Evolutionary conservation across 257 asterid species (phyloP).

Genomic region (Jasminum sambac): DNA sequence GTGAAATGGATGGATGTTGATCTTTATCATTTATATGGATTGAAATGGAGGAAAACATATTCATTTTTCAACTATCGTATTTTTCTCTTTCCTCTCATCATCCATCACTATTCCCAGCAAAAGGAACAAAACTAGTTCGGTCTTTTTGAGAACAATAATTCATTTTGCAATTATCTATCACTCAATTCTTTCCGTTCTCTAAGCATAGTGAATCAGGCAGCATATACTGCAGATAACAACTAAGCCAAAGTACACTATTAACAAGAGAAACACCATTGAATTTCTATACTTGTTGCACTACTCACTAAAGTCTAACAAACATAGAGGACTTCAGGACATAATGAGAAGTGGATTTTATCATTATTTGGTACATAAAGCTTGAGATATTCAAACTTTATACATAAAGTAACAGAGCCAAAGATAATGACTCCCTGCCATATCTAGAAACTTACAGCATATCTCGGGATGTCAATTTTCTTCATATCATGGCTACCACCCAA

Average conservation of each 20-base stretch:
- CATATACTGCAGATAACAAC: constrained; percentile 14
- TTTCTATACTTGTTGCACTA: not conserved
- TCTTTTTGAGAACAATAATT: not conserved
- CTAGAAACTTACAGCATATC: constrained; percentile 79
- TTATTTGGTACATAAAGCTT: not conserved
- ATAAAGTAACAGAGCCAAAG: not conserved
- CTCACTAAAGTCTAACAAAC: not conserved
- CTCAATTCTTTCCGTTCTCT: not conserved
- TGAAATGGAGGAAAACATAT: not conserved
- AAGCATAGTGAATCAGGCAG: not conserved
- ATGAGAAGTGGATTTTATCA: constrained; percentile 5
- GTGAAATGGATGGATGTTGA: not conserved
- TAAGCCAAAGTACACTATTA: constrained; percentile 2
- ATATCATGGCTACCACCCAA: constrained; percentile 22
- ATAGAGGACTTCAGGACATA: constrained; percentile 1
- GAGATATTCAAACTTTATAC: not conserved
- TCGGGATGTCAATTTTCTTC: constrained; percentile 58
- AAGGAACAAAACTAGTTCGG: no score
- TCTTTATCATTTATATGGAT: not conserved
- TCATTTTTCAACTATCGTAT: not conserved
- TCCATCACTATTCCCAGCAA: no score
- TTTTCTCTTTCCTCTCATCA: no score
- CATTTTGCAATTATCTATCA: not conserved
- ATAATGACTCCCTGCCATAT: constrained; percentile 16
- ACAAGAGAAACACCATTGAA: not conserved